These are phyloP conservation scores for Nidula microcarpa DNA, from an alignment of 768 basidiomycete genomes.

Conservation along the genomic window DNA sequence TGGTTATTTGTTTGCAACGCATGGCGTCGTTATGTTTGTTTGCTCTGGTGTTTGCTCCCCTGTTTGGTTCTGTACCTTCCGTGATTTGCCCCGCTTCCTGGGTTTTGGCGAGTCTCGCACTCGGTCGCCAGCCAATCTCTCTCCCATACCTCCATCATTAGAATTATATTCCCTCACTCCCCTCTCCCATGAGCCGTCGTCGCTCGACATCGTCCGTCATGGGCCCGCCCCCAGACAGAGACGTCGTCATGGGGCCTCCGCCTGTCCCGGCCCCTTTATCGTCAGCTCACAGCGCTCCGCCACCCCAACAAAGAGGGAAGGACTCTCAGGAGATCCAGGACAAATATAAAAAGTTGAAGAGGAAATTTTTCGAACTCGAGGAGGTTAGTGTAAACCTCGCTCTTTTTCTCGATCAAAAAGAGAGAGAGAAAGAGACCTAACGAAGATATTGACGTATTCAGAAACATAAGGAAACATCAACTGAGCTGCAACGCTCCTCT, in stretches of 20 bases:
- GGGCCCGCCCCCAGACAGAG: slow-evolving; percentile 41
- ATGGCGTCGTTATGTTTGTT: slow-evolving; percentile 41
- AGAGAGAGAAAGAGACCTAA: slow-evolving; percentile 21
- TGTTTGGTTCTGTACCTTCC: slow-evolving; percentile 29
- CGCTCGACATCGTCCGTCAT: slow-evolving; percentile 22
- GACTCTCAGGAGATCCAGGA: slow-evolving; percentile 48
- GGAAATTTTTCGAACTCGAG: slow-evolving; percentile 64
- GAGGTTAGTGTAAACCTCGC: slow-evolving; percentile 45
- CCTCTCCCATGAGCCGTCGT: slow-evolving; percentile 18
- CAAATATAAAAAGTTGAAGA: slow-evolving; percentile 64
- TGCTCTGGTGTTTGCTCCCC: slow-evolving; percentile 4
- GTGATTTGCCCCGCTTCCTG: slow-evolving; percentile 28
- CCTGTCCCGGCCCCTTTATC: slow-evolving; percentile 32
- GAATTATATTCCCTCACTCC: slow-evolving; percentile 5
- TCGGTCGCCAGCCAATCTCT: slow-evolving; percentile 18
- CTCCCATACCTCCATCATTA: slow-evolving; percentile 23
- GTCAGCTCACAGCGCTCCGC: slow-evolving; percentile 14
- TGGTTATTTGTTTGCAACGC: slow-evolving; percentile 32
- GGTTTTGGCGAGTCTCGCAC: slow-evolving; percentile 25
- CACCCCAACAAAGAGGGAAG: slow-evolving; percentile 25
- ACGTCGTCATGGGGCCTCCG: slow-evolving; percentile 50
- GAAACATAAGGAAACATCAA: slow-evolving; percentile 57
- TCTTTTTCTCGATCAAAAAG: slow-evolving; percentile 19
- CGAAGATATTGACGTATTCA: slow-evolving; percentile 27
- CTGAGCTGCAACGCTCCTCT: slow-evolving; percentile 56